Evolutionary conservation across 352 stramenopile species (phyloP), one percentile per base, ranked within the genome.

Genomic region (Phytophthora hybrid): DNA sequence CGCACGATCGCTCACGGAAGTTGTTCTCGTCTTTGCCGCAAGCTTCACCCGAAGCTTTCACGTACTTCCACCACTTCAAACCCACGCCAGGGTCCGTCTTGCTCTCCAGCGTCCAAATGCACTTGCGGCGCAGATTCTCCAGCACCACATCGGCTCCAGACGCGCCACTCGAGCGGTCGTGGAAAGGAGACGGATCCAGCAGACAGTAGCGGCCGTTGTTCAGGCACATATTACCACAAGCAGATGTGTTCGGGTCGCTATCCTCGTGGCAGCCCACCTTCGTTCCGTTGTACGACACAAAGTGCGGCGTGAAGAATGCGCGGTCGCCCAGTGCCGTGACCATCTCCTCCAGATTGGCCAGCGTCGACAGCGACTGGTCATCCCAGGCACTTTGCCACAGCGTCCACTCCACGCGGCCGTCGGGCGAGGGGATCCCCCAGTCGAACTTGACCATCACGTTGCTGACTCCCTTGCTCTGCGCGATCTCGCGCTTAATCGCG

Each of bases 141-240:
- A 92, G 81, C 13, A 99, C 95, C 14, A 99, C 95, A 82, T 99
- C 97, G 8, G 95, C 93, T 51, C 97, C 96, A 14, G 92, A 98
- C 10, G 98, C 92, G 46, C 97, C 97, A 11, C 77, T 76, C 34
- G 97, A 89, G 39, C 95, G 88, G 71, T 99, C 92, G 73, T 99
- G 96, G 81, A 99, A 98, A 39, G 97, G 97, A 19, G 89, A 96
- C 21, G 89, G 89, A 62, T 99, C 97, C 44, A 98, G 87, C 29
- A 98, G 85, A 81, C 97, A 99, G 81, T 99, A 99, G 56, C 97
- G 90, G 14, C 97, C 97, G 69, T 97, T 93, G 85, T 99, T 99
- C 21, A 98, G 95, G 77, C 97, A 99, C 74, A 99, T 94, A 76
- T 98, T 99, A 66, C 93, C 96, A 77, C 97, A 99, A 32, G 91